Evolutionary conservation across 164 flowering plant species (phyloP).

Genomic region (Sextonia rubra): DNA sequence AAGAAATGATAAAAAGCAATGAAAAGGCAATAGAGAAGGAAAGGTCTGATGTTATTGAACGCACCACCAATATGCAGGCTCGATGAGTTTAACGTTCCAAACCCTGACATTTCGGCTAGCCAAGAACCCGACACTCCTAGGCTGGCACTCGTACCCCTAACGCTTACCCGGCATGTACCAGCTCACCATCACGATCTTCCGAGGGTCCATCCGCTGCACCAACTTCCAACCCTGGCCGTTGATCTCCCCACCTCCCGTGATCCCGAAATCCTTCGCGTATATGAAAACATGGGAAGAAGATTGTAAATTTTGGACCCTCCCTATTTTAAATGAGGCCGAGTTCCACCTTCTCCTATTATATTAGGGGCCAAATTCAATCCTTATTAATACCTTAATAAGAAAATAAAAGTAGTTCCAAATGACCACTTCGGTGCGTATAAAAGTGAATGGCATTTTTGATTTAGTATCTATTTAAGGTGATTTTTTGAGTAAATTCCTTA

Average conservation of each 20-base stretch:
- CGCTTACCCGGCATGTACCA: constrained; percentile 85
- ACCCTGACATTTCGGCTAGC: constrained; percentile 48
- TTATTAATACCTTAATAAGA: no score
- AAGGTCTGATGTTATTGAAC: constrained; percentile 13
- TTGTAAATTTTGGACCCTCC: no score
- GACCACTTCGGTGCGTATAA: no score
- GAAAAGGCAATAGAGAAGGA: neutral
- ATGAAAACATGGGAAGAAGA: no score
- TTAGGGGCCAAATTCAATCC: no score
- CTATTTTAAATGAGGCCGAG: no score
- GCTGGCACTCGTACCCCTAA: constrained; percentile 86
- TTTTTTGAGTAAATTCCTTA: no score
- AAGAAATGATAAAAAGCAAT: no score
- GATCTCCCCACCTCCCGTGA: constrained; percentile 78
- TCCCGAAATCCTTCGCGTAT: constrained; percentile 70
- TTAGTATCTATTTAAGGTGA: no score
- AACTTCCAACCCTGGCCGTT: constrained; percentile 78
- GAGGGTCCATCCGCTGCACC: constrained; percentile 47
- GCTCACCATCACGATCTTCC: constrained; percentile 94
- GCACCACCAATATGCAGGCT: constrained; percentile 94
- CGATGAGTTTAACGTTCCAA: constrained; percentile 40
- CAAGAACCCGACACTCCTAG: constrained; percentile 75
- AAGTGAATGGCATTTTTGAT: no score
- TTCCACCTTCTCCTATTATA: no score
- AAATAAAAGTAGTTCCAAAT: no score